Conservation (phyloP, 495 filamentous ascomycete genomes). For the Aspergillus sclerotiicarbonarius region DNA sequence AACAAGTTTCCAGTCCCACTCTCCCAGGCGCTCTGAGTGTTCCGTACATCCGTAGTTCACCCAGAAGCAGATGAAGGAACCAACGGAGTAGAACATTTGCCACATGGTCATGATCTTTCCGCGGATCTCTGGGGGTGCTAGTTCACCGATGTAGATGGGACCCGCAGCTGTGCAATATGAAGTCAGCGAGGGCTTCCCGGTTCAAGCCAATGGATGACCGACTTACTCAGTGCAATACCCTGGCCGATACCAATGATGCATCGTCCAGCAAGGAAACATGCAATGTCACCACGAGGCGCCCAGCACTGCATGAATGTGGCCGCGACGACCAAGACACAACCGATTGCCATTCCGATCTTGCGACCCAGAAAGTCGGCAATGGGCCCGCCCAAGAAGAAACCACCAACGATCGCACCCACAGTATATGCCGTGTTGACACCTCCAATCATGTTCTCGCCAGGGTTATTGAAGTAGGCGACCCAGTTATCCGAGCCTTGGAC, state of each 20-base stretch:
- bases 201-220: neutral
- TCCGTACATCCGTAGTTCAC: slow-evolving; percentile 57
- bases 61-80: slow-evolving; percentile 63
- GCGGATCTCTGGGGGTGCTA: slow-evolving; percentile 57
- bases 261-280: slow-evolving; percentile 59
- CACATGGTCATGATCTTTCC: slow-evolving; percentile 66
- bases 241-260: slow-evolving; percentile 64
- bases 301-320: slow-evolving; percentile 64
- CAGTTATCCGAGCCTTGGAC: slow-evolving; percentile 59
- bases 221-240: slow-evolving; percentile 61
- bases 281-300: slow-evolving; percentile 52
- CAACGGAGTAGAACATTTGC: slow-evolving; percentile 66
- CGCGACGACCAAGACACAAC: slow-evolving; percentile 56
- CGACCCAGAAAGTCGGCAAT: slow-evolving; percentile 57
- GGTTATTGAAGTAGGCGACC: slow-evolving; percentile 56
- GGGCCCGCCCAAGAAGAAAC: slow-evolving; percentile 59
- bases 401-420: slow-evolving; percentile 60
- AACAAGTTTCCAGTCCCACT: slow-evolving; percentile 64
- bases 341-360: slow-evolving; percentile 55
- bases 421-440: slow-evolving; percentile 62
- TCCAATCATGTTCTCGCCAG: slow-evolving; percentile 50
- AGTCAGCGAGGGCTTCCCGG: neutral
- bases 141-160: slow-evolving; percentile 62
- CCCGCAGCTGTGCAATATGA: slow-evolving; percentile 40
- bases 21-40: slow-evolving; percentile 47